Percentiles rank a stretch among this genome's conserved stretches.
These are phyloP conservation scores for Handroanthus guayacan DNA, from an alignment of 257 asterid genomes.

Conservation along the genomic window DNA sequence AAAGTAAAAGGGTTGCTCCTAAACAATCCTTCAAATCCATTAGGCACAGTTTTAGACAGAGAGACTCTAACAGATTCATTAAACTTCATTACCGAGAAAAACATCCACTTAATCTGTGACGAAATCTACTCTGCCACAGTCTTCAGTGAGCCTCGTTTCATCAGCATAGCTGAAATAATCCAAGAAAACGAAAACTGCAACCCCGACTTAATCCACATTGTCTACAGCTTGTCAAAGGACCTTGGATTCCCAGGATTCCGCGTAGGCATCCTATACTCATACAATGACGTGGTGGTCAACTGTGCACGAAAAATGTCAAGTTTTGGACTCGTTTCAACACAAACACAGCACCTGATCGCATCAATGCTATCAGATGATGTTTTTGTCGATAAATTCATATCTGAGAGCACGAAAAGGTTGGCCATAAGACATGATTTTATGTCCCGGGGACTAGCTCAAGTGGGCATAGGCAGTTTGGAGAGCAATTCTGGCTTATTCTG, in stretches of 20 bases:
- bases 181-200: constrained; percentile 47
- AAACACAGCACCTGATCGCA: constrained; percentile 73
- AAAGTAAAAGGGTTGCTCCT: constrained; percentile 74
- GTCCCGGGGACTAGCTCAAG: constrained; percentile 55
- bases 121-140: constrained; percentile 93
- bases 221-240: constrained; percentile 84
- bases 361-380: constrained; percentile 68
- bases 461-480: constrained; percentile 60
- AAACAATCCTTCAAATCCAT: constrained; percentile 87
- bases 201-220: constrained; percentile 69
- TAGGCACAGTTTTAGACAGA: constrained; percentile 73
- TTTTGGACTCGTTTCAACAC: constrained; percentile 82
- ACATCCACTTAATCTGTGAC: constrained; percentile 77
- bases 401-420: constrained; percentile 57
- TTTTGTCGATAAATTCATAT: constrained; percentile 57
- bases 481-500: constrained; percentile 69
- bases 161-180: constrained; percentile 72
- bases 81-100: constrained; percentile 53
- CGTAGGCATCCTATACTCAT: constrained; percentile 75
- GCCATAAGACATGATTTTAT: constrained; percentile 49
- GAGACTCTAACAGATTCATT: constrained; percentile 54
- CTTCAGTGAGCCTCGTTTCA: constrained; percentile 62
- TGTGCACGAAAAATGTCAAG: constrained; percentile 88
- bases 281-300: constrained; percentile 60
- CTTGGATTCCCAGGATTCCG: constrained; percentile 90